These are phyloP conservation scores for Fraxinus velutina DNA, from an alignment of 305 asterid species.

Conservation along the genomic window DNA sequence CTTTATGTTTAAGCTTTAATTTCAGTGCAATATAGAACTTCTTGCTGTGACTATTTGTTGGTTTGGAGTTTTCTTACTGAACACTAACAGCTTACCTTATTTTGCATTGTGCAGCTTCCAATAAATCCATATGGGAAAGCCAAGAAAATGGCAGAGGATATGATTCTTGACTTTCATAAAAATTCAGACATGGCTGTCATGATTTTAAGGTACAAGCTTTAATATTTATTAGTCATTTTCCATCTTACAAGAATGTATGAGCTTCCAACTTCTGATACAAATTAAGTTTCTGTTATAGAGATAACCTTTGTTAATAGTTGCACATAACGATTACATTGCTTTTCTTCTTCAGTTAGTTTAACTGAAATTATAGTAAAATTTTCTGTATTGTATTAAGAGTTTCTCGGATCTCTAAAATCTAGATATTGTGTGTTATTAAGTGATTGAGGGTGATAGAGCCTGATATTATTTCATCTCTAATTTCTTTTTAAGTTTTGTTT, in stretches of 20 bases:
- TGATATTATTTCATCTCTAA: not conserved
- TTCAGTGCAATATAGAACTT: not conserved
- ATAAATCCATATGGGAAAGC: slow-evolving; percentile 98
- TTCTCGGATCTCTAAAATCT: not conserved
- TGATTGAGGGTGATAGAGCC: not conserved
- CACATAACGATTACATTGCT: not conserved
- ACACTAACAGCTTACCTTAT: not conserved
- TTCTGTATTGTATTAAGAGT: not conserved
- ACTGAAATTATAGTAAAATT: not conserved
- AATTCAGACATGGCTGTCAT: slow-evolving; percentile 89
- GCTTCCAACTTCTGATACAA: not conserved
- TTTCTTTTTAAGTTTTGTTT: not conserved
- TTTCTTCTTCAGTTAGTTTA: not conserved
- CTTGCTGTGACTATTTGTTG: not conserved
- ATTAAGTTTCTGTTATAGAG: not conserved
- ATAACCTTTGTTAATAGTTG: not conserved
- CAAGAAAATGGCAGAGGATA: slow-evolving; percentile 98
- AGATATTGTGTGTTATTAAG: not conserved
- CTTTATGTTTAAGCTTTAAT: not conserved
- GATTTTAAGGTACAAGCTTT: slow-evolving; percentile 63
- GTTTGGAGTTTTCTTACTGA: slow-evolving; percentile 10
- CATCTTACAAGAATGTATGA: not conserved
- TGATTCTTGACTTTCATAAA: slow-evolving; percentile 79
- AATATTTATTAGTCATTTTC: not conserved
- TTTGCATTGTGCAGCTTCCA: slow-evolving; percentile 51